These are phyloP conservation scores for Phialemonium atrogriseum DNA, from an alignment of 2,329 filamentous ascomycete genomes.

Conservation along the genomic window DNA sequence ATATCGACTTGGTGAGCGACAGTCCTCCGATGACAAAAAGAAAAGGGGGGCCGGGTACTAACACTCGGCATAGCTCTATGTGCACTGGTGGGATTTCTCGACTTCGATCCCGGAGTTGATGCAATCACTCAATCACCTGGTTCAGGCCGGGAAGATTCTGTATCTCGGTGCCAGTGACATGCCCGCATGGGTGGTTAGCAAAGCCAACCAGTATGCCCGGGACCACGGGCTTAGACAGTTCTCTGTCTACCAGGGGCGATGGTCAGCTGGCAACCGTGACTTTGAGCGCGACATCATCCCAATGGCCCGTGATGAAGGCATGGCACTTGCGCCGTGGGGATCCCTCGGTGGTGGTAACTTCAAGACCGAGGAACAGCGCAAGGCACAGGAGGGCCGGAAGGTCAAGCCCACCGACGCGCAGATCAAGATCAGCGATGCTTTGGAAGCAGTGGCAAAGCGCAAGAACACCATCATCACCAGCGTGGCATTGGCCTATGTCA, in stretches of 20 bases:
- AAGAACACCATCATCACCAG: conserved; percentile 35
- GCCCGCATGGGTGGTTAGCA: conserved; percentile 47
- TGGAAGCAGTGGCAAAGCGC: conserved; percentile 40
- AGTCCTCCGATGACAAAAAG: background rate
- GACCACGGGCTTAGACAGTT: conserved; percentile 51
- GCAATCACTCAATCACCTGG: conserved; percentile 46
- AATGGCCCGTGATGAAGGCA: conserved; percentile 52
- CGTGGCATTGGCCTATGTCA: conserved; percentile 62
- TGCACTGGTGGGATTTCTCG: conserved; percentile 50
- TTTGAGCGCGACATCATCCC: conserved; percentile 63
- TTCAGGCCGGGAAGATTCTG: conserved; percentile 44
- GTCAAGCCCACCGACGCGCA: conserved; percentile 42
- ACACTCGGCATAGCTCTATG: conserved; percentile 31
- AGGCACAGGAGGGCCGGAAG: conserved; percentile 25
- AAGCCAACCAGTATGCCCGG: conserved; percentile 50
- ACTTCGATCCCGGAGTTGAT: conserved; percentile 49
- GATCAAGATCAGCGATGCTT: conserved; percentile 33
- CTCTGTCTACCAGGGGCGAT: conserved; percentile 56
- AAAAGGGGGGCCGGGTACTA: background rate
- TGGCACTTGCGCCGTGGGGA: conserved; percentile 46
- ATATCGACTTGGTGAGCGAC: conserved; percentile 53
- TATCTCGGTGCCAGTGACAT: conserved; percentile 51
- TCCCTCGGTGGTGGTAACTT: conserved; percentile 34
- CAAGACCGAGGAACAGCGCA: conserved; percentile 22
- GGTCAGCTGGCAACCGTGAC: conserved; percentile 50